Evolutionary conservation across 768 basidiomycete species (phyloP), one percentile per base, ranked within the genome.

Genomic region (Lentinula detonsa): DNA sequence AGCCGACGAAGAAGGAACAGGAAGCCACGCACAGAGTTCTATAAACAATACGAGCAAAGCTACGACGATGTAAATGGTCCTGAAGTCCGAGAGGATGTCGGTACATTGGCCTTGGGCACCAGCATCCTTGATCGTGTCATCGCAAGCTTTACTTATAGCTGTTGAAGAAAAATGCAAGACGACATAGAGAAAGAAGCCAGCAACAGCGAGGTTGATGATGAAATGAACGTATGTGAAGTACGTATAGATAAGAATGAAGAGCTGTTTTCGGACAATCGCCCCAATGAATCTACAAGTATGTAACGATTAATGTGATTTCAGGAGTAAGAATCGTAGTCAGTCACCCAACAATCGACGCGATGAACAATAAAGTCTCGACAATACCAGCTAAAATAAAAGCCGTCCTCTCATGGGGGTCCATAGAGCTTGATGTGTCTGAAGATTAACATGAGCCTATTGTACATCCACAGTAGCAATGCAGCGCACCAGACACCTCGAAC

Each of bases 401-500:
- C 2, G 72, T 71, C 68, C 73, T 62, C 65, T 73, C 68, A 54
- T 66, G 62, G 67, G 68, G 59, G 62, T 70, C 69, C 69, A 78
- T 72, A 59, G 72, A n/a, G 13, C 37, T 73, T 49, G 60, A 70
- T 60, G 73, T 73, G 42, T 72, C 79, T 75, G 45, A 13, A 5
- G n/a, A n/a, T 33, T 46, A 49, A 62, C 33, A 42, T 60, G 31
- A 48, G 48, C 48, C 54, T 31, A 55, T 56, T 8, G 10, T 35
- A 35, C n/a, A 7, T 21, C 11, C 18, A 4, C 5, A n/a, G 46
- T 13, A 46, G 18, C 31, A 40, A 57, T 31, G 60, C 2, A 6
- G 77, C 85, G 61, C 62, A 87, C 87, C 78, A 23, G 74, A 75
- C 16, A 87, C 70, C 67, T 87, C 83, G 68, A 83, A 85, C 87